phyloP scores from a whole-genome alignment of 352 stramenopile species.

The Globisporangium radiosum region DNA sequence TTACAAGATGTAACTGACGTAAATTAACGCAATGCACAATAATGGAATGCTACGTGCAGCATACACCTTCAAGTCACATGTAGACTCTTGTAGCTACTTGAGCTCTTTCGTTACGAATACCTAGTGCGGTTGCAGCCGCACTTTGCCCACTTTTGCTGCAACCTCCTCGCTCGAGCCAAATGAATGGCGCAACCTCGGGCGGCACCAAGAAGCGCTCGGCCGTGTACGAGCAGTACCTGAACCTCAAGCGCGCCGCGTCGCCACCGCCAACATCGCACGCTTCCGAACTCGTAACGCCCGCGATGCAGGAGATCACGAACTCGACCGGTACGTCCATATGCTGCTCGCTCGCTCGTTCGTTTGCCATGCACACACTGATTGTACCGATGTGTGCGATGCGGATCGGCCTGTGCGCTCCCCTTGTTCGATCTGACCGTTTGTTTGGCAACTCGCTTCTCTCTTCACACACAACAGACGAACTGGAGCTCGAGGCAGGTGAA shows the following conservation, averaged over 20 bases:
- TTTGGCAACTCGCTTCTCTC: not conserved
- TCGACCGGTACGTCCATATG: constrained; percentile 30
- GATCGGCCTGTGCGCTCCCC: too few species aligned
- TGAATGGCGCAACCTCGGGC: constrained; percentile 6
- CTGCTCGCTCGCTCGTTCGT: not conserved
- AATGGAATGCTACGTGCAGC: too few species aligned
- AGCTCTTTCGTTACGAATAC: too few species aligned
- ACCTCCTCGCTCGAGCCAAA: not conserved
- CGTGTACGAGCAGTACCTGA: constrained; percentile 49
- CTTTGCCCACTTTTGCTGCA: too few species aligned
- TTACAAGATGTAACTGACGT: too few species aligned
- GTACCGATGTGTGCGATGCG: not conserved
- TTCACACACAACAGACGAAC: constrained; percentile 23
- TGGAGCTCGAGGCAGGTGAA: constrained; percentile 53
- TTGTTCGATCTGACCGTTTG: not conserved
- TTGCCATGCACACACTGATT: not conserved
- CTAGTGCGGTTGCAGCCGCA: too few species aligned
- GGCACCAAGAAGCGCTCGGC: constrained; percentile 14
- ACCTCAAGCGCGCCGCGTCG: constrained; percentile 25
- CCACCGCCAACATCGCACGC: not conserved
- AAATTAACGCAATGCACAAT: too few species aligned
- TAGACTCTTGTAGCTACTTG: too few species aligned
- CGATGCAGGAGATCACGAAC: constrained; percentile 39
- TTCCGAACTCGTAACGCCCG: not conserved
- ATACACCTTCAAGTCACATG: too few species aligned